These are phyloP conservation scores for Cadophora sp. DNA, from an alignment of 2,329 filamentous ascomycete species.

Conservation along the genomic window DNA sequence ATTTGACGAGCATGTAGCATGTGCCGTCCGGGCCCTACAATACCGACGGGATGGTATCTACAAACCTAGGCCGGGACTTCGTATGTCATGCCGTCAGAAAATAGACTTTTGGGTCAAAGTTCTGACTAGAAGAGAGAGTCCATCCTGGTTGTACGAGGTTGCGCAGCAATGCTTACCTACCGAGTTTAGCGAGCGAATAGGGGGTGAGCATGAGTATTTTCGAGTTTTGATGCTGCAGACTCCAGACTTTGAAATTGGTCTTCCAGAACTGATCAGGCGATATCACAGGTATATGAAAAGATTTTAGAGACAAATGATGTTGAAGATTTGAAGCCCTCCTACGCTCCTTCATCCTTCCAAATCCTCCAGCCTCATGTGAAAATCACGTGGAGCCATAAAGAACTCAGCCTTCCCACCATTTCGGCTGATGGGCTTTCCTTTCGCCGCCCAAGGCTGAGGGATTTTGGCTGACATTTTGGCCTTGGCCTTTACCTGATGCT, in stretches of 20 bases:
- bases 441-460: slow-evolving; percentile 12
- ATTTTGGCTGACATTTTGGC: slow-evolving; percentile 11
- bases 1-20: not conserved
- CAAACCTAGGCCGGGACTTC: slow-evolving; percentile 1
- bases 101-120: not conserved
- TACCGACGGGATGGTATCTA: not conserved
- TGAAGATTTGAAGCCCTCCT: slow-evolving; percentile 8
- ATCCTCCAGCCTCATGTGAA: not conserved
- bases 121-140: not conserved
- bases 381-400: slow-evolving; percentile 4
- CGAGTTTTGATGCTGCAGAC: not conserved
- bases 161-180: slow-evolving; percentile 1
- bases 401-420: slow-evolving; percentile 10
- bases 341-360: slow-evolving; percentile 11
- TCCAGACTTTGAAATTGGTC: not conserved
- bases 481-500: slow-evolving; percentile 15
- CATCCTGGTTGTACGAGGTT: slow-evolving; percentile 4
- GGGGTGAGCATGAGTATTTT: not conserved
- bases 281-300: not conserved
- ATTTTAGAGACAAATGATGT: not conserved
- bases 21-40: not conserved
- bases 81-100: not conserved
- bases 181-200: not conserved
- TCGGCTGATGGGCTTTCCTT: not conserved
- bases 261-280: not conserved